phyloP scores from a whole-genome alignment of 2,329 filamentous ascomycete species.

The Cercospora sp. region DNA sequence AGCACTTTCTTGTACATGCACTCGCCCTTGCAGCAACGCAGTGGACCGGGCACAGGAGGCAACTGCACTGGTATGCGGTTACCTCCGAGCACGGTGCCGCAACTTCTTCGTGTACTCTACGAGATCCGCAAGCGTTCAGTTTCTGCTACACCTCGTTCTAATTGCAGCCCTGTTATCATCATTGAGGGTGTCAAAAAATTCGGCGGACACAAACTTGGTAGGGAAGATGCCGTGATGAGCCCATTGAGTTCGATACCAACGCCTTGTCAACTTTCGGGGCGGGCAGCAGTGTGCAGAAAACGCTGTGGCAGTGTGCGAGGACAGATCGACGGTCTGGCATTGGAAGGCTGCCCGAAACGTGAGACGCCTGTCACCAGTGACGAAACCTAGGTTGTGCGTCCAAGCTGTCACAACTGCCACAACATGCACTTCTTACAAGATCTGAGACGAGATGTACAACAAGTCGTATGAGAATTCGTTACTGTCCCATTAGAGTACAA shows the following conservation, averaged over 20 bases:
- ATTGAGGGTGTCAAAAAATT: not conserved
- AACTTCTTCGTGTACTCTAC: not conserved
- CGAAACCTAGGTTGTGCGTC: not conserved
- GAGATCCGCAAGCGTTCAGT: not conserved
- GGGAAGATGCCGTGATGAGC: not conserved
- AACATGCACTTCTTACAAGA: not conserved
- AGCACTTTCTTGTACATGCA: not conserved
- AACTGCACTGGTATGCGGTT: not conserved
- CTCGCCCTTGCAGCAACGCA: not conserved
- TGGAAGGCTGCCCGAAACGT: no score
- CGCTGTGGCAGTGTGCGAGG: no score
- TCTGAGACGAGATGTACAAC: not conserved
- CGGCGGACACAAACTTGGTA: not conserved
- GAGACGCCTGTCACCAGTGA: no score
- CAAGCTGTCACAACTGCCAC: not conserved
- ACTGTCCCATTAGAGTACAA: slow-evolving; percentile 3
- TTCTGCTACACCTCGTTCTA: not conserved
- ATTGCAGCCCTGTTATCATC: not conserved
- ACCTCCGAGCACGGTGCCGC: not conserved
- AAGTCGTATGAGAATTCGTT: slow-evolving; percentile 4
- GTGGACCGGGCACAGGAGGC: not conserved
- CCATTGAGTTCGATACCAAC: not conserved
- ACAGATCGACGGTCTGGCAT: no score
- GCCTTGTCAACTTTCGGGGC: not conserved
- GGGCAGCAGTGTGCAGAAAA: no score